Evolutionary conservation across 257 asterid genomes (phyloP), one percentile per base, ranked within the genome.

Genomic region (Jasminum sambac): DNA sequence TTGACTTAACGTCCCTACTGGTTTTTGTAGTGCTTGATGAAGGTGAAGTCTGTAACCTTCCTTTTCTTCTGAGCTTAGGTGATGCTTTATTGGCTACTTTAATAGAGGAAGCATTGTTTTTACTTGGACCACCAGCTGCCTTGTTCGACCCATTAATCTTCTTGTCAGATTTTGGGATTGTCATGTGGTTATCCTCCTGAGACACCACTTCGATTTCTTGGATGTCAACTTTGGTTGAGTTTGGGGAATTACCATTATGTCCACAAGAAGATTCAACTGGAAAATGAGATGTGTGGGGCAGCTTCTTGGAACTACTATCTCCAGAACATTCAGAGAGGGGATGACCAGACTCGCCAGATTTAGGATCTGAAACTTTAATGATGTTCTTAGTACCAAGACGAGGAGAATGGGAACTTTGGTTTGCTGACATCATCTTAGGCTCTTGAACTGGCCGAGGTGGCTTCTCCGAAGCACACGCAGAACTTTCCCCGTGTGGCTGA

Each of bases 51-150:
- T 74, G 95, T 73, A 76, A 68, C 75, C 80, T 87, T 10, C 85
- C 73, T 72, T 90, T 93, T 65, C 87, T 78, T 63, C 85, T 82
- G 74, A 52, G 72, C 83, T 82, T 91, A 14, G 90, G 84, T 16
- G 85, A 80, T 38, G 84, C 70, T 77, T 81, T 88, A 57, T 82
- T 83, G 1, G 75, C 79, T 25, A 65, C 80, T 76, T 79, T 80
- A 71, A 66, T 52, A 60, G 90, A 76, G 58, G 81, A 40, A 44
- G 78, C 80, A 24, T 71, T 64, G 77, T 67, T 77, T 77, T 78
- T 74, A 66, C 43, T 67, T 25, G 74, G 69, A 70, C 72, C 78
- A 39, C 78, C 68, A 50, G 75, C 68, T 63, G 59, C 75, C 76
- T 77, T 83, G 61, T 57, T 77, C 23, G 80, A 76, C 71, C 71